Evolutionary conservation across 257 asterid genomes (phyloP).

Genomic region (Ilex aquifolium): DNA sequence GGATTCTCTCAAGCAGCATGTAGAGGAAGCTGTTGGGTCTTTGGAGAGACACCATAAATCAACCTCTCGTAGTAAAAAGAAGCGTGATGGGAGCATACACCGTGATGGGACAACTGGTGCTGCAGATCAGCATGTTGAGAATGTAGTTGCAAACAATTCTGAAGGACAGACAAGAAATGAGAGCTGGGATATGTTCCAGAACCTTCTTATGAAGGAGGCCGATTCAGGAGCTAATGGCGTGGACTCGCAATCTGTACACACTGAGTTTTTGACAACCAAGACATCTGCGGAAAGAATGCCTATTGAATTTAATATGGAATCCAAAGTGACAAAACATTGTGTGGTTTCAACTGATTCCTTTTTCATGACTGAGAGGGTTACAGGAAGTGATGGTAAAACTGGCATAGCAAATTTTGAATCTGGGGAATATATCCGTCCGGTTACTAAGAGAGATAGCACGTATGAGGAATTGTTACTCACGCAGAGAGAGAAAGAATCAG

Average conservation of each 20-base stretch:
- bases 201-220: slow-evolving; percentile 62
- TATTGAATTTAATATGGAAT: slow-evolving; percentile 17
- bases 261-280: slow-evolving; percentile 18
- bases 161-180: slow-evolving; percentile 37
- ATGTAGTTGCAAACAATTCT: slow-evolving; percentile 19
- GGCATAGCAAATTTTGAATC: slow-evolving; percentile 23
- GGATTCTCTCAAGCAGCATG: slow-evolving; percentile 45
- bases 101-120: slow-evolving; percentile 12
- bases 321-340: slow-evolving; percentile 20
- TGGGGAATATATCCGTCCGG: slow-evolving; percentile 28
- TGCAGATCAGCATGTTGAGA: slow-evolving; percentile 21
- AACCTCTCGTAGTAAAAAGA: slow-evolving; percentile 28
- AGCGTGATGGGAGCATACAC: slow-evolving; percentile 34
- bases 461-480: slow-evolving; percentile 46
- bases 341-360: slow-evolving; percentile 44
- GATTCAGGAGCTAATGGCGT: slow-evolving; percentile 30
- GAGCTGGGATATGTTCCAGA: slow-evolving; percentile 75
- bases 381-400: slow-evolving; percentile 18
- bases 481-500: slow-evolving; percentile 27
- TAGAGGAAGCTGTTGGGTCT: slow-evolving; percentile 57
- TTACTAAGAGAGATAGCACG: slow-evolving; percentile 25
- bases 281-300: slow-evolving; percentile 21
- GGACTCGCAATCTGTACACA: slow-evolving; percentile 17
- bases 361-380: slow-evolving; percentile 25
- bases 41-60: slow-evolving; percentile 46